Base-by-base conservation (phyloP, 2,329 filamentous ascomycete species). In the Trichoderma sp. region DNA sequence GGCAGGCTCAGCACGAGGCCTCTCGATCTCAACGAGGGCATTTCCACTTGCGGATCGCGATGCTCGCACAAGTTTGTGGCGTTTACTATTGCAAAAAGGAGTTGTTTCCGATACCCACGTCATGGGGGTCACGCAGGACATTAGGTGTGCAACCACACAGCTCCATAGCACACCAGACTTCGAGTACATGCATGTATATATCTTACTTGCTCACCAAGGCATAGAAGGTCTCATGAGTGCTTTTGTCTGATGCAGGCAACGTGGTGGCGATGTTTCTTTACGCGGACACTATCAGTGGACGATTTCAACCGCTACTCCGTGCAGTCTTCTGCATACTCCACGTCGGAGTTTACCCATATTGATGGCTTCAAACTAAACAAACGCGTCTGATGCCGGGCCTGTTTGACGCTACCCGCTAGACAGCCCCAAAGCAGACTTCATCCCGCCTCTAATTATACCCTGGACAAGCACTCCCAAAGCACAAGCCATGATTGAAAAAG, bases 371-470 rank as follows among this genome's bases (percentile, higher is more conserved):
- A 50, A 21, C 24, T 31, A 24, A 60, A 41, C 50, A 35, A 27
- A 69, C 50, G 21, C 66, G 24, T 29, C 33, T 60, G 50, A 41
- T 59, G 50, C 50, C 31, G 38, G 50, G 31, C 29, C 31, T 60
- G 50, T 60, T 69, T 38, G 66, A 41, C 66, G 66, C 66, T 60
- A 59, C 50, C 33, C 67, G 24, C 24, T 8, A 60, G 45, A 69
- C 27, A 60, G n/a, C 33, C n/a, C 67, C 24, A 38, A 60, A 62
- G 18, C 5, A 60, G 24, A 31, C 27, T 35, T 29, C 6, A 41
- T 69, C 29, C 67, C 67, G 33, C 45, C 24, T 41, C 67, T 71
- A 62, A 71, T 62, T 16, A 62, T 71, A 62, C 53, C 67, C 67
- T 21, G 14, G 21, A 24, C 27, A 12, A 59, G 33, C 24, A 38